Conservation (phyloP, 1,139 yeast genomes). For the Sugiyamaella xylanicola region DNA sequence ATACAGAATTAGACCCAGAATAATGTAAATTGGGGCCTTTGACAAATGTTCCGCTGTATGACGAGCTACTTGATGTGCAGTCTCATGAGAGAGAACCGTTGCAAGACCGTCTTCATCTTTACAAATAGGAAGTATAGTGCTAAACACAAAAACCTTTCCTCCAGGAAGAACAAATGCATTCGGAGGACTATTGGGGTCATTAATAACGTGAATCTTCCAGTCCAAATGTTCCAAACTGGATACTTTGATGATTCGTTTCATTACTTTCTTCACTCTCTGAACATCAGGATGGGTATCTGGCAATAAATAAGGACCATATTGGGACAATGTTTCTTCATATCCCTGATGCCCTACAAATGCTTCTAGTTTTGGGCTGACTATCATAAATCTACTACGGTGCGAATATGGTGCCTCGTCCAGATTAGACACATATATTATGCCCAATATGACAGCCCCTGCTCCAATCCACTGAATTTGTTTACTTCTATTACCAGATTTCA, state of each 20-base stretch:
- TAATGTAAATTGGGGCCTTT: conserved; percentile 50
- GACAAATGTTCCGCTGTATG: conserved; percentile 81
- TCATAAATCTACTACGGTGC: conserved; percentile 68
- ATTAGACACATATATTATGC: conserved; percentile 61
- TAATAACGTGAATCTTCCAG: conserved; percentile 84
- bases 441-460: conserved; percentile 35
- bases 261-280: conserved; percentile 57
- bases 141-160: conserved; percentile 90
- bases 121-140: conserved; percentile 77
- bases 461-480: conserved; percentile 36
- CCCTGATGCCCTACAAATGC: conserved; percentile 65
- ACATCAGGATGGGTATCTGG: conserved; percentile 50
- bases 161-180: conserved; percentile 96
- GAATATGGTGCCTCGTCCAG: conserved; percentile 84
- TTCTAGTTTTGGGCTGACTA: conserved; percentile 73
- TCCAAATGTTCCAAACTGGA: conserved; percentile 48
- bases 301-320: conserved; percentile 40
- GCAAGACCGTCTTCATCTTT: conserved; percentile 87
- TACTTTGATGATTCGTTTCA: conserved; percentile 58
- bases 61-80: conserved; percentile 90
- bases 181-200: conserved; percentile 72
- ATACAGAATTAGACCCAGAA: conserved; percentile 54
- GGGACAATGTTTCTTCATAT: conserved; percentile 58
- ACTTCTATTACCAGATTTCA: conserved; percentile 17
- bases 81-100: conserved; percentile 88